A percentile compares a stretch with the other conserved stretches of the same genome.
These are phyloP conservation scores for Yamadazyma taylorii DNA, from an alignment of 1,139 yeast species.

Conservation along the genomic window DNA sequence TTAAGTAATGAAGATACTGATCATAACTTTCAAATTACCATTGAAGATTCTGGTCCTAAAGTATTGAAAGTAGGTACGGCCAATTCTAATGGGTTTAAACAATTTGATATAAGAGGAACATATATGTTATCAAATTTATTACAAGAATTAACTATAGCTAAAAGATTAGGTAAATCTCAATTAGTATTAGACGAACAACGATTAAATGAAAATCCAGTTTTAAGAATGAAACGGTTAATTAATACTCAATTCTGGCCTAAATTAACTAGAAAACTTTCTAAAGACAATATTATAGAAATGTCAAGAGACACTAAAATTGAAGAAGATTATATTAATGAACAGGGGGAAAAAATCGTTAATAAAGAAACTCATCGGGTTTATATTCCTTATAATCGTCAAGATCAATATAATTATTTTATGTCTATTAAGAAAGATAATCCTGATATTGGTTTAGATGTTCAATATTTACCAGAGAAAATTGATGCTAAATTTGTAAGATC, in stretches of 20 bases:
- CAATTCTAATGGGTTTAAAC: slow-evolving; percentile 77
- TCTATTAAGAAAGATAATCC: slow-evolving; percentile 57
- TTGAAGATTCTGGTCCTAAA: slow-evolving; percentile 93
- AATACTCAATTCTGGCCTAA: slow-evolving; percentile 79
- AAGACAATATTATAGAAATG: slow-evolving; percentile 63
- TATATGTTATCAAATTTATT: slow-evolving; percentile 86
- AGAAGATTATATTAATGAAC: slow-evolving; percentile 48
- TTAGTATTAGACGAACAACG: slow-evolving; percentile 81
- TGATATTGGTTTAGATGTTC: slow-evolving; percentile 68
- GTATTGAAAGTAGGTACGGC: slow-evolving; percentile 81
- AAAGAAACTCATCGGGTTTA: slow-evolving; percentile 69
- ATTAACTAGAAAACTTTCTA: slow-evolving; percentile 71
- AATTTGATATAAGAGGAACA: slow-evolving; percentile 79
- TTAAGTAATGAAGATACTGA: slow-evolving; percentile 85
- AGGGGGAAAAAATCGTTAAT: slow-evolving; percentile 28
- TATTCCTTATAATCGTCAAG: slow-evolving; percentile 67
- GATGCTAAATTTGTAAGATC: slow-evolving; percentile 74
- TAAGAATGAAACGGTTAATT: slow-evolving; percentile 72
- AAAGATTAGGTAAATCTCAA: slow-evolving; percentile 73
- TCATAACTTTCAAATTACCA: slow-evolving; percentile 80
- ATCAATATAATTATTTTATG: slow-evolving; percentile 70
- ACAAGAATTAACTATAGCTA: slow-evolving; percentile 88
- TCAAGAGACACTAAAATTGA: slow-evolving; percentile 78
- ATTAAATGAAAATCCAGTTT: slow-evolving; percentile 85
- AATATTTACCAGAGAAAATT: slow-evolving; percentile 60